phyloP scores from a whole-genome alignment of 225 moss, liverwort and hornwort species.

The Physcomitrellopsis africana region DNA sequence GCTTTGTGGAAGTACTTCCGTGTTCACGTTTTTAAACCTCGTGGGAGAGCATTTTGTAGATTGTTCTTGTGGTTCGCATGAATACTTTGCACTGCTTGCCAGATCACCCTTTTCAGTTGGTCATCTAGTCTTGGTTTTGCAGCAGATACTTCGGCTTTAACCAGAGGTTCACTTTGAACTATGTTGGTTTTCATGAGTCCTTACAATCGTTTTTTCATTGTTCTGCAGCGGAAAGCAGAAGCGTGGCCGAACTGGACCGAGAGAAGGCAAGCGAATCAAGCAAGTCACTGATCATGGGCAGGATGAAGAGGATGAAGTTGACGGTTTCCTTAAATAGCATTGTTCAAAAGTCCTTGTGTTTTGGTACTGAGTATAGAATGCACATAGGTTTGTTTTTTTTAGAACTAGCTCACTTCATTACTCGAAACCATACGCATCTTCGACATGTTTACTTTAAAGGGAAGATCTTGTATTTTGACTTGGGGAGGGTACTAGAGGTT shows the following conservation, averaged over 20 bases:
- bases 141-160: not conserved
- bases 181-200: not conserved
- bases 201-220: not conserved
- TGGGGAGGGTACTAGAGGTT: not conserved
- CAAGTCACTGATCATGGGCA: slow-evolving; percentile 70
- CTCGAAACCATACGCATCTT: no score
- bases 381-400: not conserved
- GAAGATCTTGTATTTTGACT: not conserved
- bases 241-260: slow-evolving; percentile 36
- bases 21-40: not conserved
- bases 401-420: no score
- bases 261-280: slow-evolving; percentile 71
- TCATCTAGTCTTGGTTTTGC: not conserved
- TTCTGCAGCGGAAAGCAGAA: slow-evolving; percentile 61
- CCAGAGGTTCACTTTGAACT: not conserved
- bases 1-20: not conserved
- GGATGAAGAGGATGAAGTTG: slow-evolving; percentile 68
- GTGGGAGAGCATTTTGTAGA: not conserved
- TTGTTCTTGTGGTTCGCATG: not conserved
- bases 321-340: slow-evolving; percentile 43
- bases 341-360: no score
- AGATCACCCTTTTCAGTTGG: not conserved
- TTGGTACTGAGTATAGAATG: not conserved
- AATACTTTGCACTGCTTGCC: not conserved
- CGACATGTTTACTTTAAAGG: no score